Evolutionary conservation across 371 early-diverging fungal genomes (phyloP).

Genomic region (Mortierella polycephala): DNA sequence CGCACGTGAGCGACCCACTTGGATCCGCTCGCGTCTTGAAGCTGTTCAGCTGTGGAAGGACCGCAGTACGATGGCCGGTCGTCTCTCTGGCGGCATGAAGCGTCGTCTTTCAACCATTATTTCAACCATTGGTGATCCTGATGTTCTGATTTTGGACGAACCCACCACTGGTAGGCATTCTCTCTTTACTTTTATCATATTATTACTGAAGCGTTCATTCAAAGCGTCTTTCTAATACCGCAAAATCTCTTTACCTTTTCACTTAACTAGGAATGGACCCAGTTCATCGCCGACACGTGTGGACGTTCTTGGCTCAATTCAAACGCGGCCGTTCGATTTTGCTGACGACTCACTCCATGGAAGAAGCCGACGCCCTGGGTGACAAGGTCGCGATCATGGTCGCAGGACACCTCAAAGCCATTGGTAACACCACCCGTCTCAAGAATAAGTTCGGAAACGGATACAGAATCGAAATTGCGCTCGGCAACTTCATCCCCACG

Average conservation of each 20-base stretch:
- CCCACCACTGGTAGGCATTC: slow-evolving; percentile 58
- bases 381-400: slow-evolving; percentile 79
- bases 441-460: slow-evolving; percentile 78
- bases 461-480: slow-evolving; percentile 60
- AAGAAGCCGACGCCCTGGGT: slow-evolving; percentile 75
- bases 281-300: slow-evolving; percentile 76
- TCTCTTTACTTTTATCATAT: background rate
- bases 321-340: slow-evolving; percentile 73
- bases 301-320: slow-evolving; percentile 77
- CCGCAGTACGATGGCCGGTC: slow-evolving; percentile 45
- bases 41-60: slow-evolving; percentile 58
- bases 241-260: background rate
- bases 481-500: slow-evolving; percentile 23
- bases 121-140: slow-evolving; percentile 72
- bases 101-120: slow-evolving; percentile 77
- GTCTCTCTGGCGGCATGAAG: slow-evolving; percentile 66
- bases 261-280: slow-evolving; percentile 64
- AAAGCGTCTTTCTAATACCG: background rate
- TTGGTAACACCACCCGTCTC: slow-evolving; percentile 72
- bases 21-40: slow-evolving; percentile 58
- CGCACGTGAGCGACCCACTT: slow-evolving; percentile 24
- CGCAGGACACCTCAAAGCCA: slow-evolving; percentile 67
- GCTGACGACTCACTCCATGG: slow-evolving; percentile 79
- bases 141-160: slow-evolving; percentile 62
- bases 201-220: background rate